phyloP scores from a whole-genome alignment of 257 asterid genomes.

The Galeopsis tetrahit region DNA sequence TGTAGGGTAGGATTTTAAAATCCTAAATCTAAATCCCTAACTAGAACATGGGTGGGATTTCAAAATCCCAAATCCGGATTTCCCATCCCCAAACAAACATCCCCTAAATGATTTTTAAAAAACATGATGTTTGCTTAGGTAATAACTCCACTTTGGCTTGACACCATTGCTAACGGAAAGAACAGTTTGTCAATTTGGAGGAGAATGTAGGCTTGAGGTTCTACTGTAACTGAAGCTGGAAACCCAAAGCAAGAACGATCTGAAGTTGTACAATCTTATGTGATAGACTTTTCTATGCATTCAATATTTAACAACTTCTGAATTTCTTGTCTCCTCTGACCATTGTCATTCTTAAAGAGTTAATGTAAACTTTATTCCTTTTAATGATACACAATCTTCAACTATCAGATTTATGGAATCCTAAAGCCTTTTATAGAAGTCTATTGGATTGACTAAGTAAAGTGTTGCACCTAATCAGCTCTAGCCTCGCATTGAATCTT shows the following conservation, averaged over 20 bases:
- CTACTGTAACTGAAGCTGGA: background rate
- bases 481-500: background rate
- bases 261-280: background rate
- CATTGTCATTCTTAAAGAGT: conserved; percentile 1
- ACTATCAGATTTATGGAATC: background rate
- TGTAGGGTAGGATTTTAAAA: too few species aligned
- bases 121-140: conserved; percentile 29
- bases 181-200: background rate
- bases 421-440: background rate
- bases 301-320: background rate
- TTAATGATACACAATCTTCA: background rate
- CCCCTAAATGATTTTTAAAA: conserved; percentile 8
- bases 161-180: background rate
- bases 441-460: conserved; percentile 11
- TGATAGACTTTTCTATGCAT: background rate
- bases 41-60: too few species aligned
- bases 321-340: background rate
- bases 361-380: background rate
- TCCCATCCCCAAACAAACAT: too few species aligned
- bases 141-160: background rate
- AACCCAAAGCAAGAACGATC: background rate
- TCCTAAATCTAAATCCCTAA: too few species aligned
- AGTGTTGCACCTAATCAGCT: background rate
- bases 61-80: too few species aligned
- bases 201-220: background rate